These are phyloP conservation scores for Sugiyamaella floridensis DNA, from an alignment of 805 yeast genomes.

Conservation along the genomic window DNA sequence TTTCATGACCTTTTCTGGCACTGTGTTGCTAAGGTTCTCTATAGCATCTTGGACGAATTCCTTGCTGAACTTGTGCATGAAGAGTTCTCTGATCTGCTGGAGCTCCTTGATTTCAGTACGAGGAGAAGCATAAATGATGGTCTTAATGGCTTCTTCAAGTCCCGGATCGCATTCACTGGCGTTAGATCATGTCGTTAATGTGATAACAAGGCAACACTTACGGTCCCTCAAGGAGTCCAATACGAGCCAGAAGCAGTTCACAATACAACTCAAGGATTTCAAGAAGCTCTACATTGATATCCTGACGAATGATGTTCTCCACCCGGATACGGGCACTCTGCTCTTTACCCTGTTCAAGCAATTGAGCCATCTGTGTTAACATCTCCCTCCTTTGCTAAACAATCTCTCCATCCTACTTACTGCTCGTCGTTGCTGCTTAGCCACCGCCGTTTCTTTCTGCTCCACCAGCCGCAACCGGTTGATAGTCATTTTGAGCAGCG, in stretches of 20 bases:
- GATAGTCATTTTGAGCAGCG: slow-evolving; percentile 55
- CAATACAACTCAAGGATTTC: slow-evolving; percentile 78
- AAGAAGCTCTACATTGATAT: slow-evolving; percentile 67
- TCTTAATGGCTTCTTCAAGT: slow-evolving; percentile 67
- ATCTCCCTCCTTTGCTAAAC: background rate
- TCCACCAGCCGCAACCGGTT: slow-evolving; percentile 65
- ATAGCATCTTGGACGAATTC: slow-evolving; percentile 55
- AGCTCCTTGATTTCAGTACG: slow-evolving; percentile 75
- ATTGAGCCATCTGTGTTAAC: slow-evolving; percentile 49
- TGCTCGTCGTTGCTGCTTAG: slow-evolving; percentile 65
- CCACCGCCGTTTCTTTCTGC: slow-evolving; percentile 64
- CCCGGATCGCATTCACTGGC: slow-evolving; percentile 44
- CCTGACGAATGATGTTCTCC: slow-evolving; percentile 78
- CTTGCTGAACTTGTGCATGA: slow-evolving; percentile 56
- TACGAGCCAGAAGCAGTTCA: slow-evolving; percentile 70
- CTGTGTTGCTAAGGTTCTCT: slow-evolving; percentile 44
- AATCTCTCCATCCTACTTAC: slow-evolving; percentile 22
- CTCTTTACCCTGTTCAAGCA: slow-evolving; percentile 63
- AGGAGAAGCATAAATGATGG: slow-evolving; percentile 62
- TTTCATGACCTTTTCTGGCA: slow-evolving; percentile 61
- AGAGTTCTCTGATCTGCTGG: slow-evolving; percentile 49
- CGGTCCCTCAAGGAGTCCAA: slow-evolving; percentile 46
- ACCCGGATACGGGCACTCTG: slow-evolving; percentile 77
- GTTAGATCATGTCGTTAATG: slow-evolving; percentile 24
- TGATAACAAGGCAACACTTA: background rate